Evolutionary conservation across 441 rosid genomes (phyloP), one percentile per base, ranked within the genome.

Genomic region (Pelargonium myrrhifolium): DNA sequence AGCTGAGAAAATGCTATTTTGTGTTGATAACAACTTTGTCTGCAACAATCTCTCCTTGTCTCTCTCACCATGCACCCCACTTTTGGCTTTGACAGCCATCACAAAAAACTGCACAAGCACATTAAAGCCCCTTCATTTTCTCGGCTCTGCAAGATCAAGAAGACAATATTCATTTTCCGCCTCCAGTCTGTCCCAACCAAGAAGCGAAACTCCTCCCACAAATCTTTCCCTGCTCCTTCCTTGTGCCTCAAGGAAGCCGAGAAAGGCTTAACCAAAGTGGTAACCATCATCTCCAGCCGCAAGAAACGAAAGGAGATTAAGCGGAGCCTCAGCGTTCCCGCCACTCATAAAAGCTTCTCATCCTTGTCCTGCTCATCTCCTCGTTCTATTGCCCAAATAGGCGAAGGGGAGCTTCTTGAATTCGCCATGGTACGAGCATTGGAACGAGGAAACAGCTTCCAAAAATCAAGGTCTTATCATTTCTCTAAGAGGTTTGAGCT

Each of bases 381-480:
- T 67, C 72, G 60, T 58, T 67, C 65, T 55, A 10, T 9, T 12
- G 28, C n/a, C 17, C 64, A 68, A 69, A 64, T 69, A 68, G 68
- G 49, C 17, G 60, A 37, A 26, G 47, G 0, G 12, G 63, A 12
- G 20, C 56, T 58, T 49, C 62, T 49, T 17, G 20, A 4, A 6
- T 42, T 65, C 68, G 80, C 67, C 65, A 86, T 90, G 97, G 90
- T 85, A 51, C 76, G 82, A 62, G 78, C 92, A 64, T 70, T 86
- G 55, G 82, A 79, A 51, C 82, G 81, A 8, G 76, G 83, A 66
- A 61, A 56, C n/a, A 85, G 79, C 78, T 67, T 73, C 28, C 72
- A 71, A 64, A 76, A 60, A 68, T 65, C 83, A 0, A 81, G 64
- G 71, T 85, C 90, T 58, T 76, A 79, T 71, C 39, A 67, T 15